Percentiles rank a stretch among this genome's conserved stretches.
Evolutionary conservation across 352 stramenopile species (phyloP).

Genomic region (Globisporangium takayamanum): DNA sequence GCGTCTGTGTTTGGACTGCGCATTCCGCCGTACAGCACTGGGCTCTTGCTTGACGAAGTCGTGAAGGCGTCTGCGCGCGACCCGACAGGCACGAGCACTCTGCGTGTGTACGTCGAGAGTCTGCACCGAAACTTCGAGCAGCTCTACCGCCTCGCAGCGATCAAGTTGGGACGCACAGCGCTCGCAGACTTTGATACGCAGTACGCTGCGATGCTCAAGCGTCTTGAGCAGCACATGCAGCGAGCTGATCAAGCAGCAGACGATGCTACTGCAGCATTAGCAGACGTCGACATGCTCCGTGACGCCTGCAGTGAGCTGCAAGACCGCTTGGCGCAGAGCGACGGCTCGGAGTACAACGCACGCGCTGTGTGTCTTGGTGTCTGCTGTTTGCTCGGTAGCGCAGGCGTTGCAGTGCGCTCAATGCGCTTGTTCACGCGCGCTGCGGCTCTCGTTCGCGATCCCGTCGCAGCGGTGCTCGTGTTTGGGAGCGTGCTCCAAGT

Average conservation of each 20-base stretch:
- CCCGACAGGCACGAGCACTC: too few species aligned
- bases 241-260: neutral
- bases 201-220: conserved; percentile 19
- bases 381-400: conserved; percentile 26
- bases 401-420: conserved; percentile 9
- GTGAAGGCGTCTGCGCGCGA: conserved; percentile 22
- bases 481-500: conserved; percentile 36
- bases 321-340: conserved; percentile 41
- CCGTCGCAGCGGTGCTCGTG: conserved; percentile 6
- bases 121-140: conserved; percentile 61
- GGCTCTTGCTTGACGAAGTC: conserved; percentile 55
- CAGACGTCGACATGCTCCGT: conserved; percentile 15
- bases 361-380: conserved; percentile 32
- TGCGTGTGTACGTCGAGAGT: conserved; percentile 15
- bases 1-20: conserved; percentile 59
- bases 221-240: conserved; percentile 12
- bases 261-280: neutral
- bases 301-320: conserved; percentile 42
- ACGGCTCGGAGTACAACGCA: conserved; percentile 74
- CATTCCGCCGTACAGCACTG: conserved; percentile 64
- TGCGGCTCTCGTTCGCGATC: neutral
- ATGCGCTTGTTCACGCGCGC: neutral
- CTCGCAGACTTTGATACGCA: conserved; percentile 24
- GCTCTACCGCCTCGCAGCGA: conserved; percentile 33
- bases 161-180: conserved; percentile 37